phyloP scores from a whole-genome alignment of 306 rosid species.

The Spatholobus suberectus region DNA sequence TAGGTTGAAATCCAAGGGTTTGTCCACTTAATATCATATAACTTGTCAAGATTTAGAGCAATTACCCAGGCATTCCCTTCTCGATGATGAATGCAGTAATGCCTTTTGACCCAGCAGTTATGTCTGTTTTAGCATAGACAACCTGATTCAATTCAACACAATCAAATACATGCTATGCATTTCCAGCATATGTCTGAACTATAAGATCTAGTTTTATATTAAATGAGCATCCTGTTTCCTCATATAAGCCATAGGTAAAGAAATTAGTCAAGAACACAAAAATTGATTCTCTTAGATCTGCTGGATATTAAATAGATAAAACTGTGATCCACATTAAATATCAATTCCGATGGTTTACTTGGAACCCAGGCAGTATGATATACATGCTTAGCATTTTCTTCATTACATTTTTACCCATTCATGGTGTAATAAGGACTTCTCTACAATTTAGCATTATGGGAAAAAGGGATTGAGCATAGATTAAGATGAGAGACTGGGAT shows the following conservation, averaged over 20 bases:
- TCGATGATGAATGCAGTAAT: slow-evolving; percentile 94
- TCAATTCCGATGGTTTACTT: slow-evolving; percentile 26
- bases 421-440: background rate
- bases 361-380: slow-evolving; percentile 10
- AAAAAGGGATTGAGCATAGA: background rate
- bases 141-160: slow-evolving; percentile 68
- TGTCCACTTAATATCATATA: slow-evolving; percentile 35
- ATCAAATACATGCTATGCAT: slow-evolving; percentile 33
- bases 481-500: background rate
- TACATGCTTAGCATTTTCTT: slow-evolving; percentile 6
- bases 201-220: background rate
- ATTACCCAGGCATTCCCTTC: slow-evolving; percentile 95
- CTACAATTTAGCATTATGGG: background rate
- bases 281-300: background rate
- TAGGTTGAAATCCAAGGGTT: slow-evolving; percentile 12
- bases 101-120: slow-evolving; percentile 88
- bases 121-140: slow-evolving; percentile 91
- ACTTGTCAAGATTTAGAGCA: slow-evolving; percentile 44
- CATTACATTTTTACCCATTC: background rate
- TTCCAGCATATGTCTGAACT: background rate
- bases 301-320: slow-evolving; percentile 11
- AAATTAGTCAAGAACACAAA: slow-evolving; percentile 12
- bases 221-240: slow-evolving; percentile 2
- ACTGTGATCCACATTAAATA: background rate
- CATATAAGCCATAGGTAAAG: slow-evolving; percentile 1